A percentile compares a stretch with the other conserved stretches of the same genome.
These are phyloP conservation scores for Penicillium sumatraense DNA, from an alignment of 2,329 filamentous ascomycete genomes.

Conservation along the genomic window DNA sequence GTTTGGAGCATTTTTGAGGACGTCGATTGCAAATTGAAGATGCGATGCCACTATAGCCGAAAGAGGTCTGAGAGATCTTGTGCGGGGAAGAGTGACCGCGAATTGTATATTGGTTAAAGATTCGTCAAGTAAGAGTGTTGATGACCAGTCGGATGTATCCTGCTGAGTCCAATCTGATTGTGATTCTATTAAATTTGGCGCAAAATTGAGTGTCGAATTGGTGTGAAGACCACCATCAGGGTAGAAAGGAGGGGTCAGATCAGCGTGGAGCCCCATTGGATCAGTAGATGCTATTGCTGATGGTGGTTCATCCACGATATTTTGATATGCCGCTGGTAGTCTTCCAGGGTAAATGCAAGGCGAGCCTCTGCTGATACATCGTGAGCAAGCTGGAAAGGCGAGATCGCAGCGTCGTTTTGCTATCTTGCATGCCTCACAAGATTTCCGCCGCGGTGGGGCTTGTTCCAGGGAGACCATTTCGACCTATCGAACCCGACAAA, in stretches of 20 bases:
- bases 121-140: background rate
- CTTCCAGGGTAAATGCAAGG: slow-evolving; percentile 53
- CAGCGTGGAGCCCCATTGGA: background rate
- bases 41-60: slow-evolving; percentile 31
- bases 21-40: slow-evolving; percentile 46
- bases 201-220: background rate
- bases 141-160: background rate
- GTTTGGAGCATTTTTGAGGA: slow-evolving; percentile 48
- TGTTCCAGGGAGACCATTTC: slow-evolving; percentile 37
- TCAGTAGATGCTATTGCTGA: background rate
- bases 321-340: slow-evolving; percentile 16
- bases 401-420: slow-evolving; percentile 63
- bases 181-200: background rate
- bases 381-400: slow-evolving; percentile 55
- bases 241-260: background rate
- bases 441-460: slow-evolving; percentile 55
- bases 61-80: slow-evolving; percentile 12
- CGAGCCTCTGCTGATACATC: slow-evolving; percentile 56
- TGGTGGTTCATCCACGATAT: background rate
- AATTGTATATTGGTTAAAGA: slow-evolving; percentile 5
- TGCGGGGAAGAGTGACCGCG: slow-evolving; percentile 7
- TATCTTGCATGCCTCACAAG: slow-evolving; percentile 61
- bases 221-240: background rate
- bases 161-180: background rate
- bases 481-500: background rate